A percentile compares a stretch with the other conserved stretches of the same genome.
Evolutionary conservation across 345 rosid genomes (phyloP).

Genomic region (Sonneratia caseolaris): DNA sequence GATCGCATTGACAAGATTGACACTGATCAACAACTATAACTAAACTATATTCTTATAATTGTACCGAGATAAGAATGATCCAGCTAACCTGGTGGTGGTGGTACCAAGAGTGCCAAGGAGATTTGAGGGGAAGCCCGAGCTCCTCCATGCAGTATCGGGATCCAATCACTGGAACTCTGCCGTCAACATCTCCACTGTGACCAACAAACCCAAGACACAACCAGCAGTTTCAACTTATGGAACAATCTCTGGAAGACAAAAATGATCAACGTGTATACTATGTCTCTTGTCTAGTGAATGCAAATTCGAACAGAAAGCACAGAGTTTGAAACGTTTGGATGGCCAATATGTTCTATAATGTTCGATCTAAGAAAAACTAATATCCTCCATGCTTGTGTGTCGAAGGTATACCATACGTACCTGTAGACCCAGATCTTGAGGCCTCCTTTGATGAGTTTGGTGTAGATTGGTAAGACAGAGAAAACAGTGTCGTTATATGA

Average conservation of each 20-base stretch:
- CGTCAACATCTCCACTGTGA: constrained; percentile 51
- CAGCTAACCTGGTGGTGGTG: constrained; percentile 36
- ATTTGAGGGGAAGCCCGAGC: constrained; percentile 29
- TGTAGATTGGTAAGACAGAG: constrained; percentile 42
- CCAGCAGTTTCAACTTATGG: background rate
- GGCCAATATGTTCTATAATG: background rate
- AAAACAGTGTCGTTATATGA: constrained; percentile 25
- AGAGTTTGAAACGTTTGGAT: background rate
- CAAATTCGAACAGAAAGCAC: background rate
- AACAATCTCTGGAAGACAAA: too few relatives aligned
- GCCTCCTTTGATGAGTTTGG: constrained; percentile 54
- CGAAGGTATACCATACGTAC: constrained; percentile 11
- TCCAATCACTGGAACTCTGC: constrained; percentile 47
- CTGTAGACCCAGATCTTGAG: constrained; percentile 61
- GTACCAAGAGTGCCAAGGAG: constrained; percentile 53
- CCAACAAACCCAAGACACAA: background rate
- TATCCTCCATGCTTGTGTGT: background rate
- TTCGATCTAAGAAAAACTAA: background rate
- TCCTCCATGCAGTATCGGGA: constrained; percentile 40
- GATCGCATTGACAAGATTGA: background rate
- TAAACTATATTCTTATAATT: background rate
- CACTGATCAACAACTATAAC: background rate
- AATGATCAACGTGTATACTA: too few relatives aligned
- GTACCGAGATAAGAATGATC: background rate
- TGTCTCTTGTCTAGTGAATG: background rate